Evolutionary conservation across 805 yeast species (phyloP).

Genomic region (Scheffersomyces spartinae): DNA sequence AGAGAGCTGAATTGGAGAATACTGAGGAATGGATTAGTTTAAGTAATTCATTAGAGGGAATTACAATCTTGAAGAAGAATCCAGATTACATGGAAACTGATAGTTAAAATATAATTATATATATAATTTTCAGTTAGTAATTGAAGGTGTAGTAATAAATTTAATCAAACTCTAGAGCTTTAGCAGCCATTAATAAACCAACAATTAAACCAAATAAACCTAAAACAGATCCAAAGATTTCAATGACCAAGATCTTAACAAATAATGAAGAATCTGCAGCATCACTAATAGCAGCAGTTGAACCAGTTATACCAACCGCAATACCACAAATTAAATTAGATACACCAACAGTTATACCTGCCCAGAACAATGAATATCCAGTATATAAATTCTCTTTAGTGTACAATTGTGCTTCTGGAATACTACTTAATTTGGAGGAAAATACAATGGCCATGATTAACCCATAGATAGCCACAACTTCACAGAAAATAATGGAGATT

Average conservation of each 20-base stretch:
- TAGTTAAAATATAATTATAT: slow-evolving; percentile 6
- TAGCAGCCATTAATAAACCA: slow-evolving; percentile 93
- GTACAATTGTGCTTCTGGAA: slow-evolving; percentile 49
- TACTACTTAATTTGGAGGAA: slow-evolving; percentile 72
- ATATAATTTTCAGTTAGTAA: background rate
- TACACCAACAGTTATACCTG: slow-evolving; percentile 90
- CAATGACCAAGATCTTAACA: slow-evolving; percentile 92
- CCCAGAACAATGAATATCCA: slow-evolving; percentile 95
- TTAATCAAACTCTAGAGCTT: slow-evolving; percentile 77
- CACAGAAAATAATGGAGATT: slow-evolving; percentile 95
- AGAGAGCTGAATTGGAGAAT: slow-evolving; percentile 92
- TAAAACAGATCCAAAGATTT: slow-evolving; percentile 92
- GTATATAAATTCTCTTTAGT: slow-evolving; percentile 86
- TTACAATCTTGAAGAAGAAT: slow-evolving; percentile 84
- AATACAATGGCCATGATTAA: slow-evolving; percentile 96
- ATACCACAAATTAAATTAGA: slow-evolving; percentile 93
- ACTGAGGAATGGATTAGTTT: slow-evolving; percentile 77
- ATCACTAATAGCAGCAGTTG: slow-evolving; percentile 97
- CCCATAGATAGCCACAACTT: slow-evolving; percentile 97
- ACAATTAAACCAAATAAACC: slow-evolving; percentile 95
- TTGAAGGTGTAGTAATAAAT: background rate
- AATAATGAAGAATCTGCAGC: slow-evolving; percentile 94
- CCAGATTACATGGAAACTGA: slow-evolving; percentile 70
- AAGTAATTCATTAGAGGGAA: slow-evolving; percentile 78
- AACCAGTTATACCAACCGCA: slow-evolving; percentile 94